Conservation (phyloP, 2,329 filamentous ascomycete genomes). For the Diplodia seriata region DNA sequence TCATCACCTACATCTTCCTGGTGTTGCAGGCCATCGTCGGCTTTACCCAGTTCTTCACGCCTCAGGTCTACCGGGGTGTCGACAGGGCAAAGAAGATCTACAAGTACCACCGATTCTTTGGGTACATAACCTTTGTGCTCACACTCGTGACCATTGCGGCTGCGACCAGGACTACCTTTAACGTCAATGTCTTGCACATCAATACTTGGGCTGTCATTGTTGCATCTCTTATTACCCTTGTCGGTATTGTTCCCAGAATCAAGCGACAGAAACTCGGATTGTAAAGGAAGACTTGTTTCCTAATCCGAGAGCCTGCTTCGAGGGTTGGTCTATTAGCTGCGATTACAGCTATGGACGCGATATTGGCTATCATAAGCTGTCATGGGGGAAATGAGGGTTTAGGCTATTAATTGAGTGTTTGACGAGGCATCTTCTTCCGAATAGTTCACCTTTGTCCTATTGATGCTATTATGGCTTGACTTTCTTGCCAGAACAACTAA, state of each 20-base stretch:
- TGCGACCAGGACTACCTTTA: constrained; percentile 79
- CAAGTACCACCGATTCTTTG: constrained; percentile 84
- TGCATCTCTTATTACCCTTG: constrained; percentile 68
- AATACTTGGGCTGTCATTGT: constrained; percentile 77
- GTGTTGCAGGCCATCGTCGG: constrained; percentile 78
- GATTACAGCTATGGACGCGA: background rate
- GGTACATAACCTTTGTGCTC: constrained; percentile 75
- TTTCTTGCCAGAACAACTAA: no score
- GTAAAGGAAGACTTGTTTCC: background rate
- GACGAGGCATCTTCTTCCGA: background rate
- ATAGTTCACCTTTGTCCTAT: no score
- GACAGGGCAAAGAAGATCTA: constrained; percentile 82
- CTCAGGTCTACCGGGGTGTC: constrained; percentile 76
- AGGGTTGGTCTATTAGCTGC: background rate
- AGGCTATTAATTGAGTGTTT: no score
- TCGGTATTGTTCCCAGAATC: constrained; percentile 78
- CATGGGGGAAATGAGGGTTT: no score
- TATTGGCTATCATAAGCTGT: no score
- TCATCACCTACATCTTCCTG: constrained; percentile 74
- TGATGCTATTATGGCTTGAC: no score
- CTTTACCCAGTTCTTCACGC: constrained; percentile 80
- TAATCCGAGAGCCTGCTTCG: background rate
- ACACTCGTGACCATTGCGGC: constrained; percentile 76
- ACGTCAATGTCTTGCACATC: constrained; percentile 70
- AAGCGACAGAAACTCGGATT: constrained; percentile 82